Evolutionary conservation across 1,284 basidiomycete genomes (phyloP), one percentile per base, ranked within the genome.

Genomic region (Malassezia obtusa): DNA sequence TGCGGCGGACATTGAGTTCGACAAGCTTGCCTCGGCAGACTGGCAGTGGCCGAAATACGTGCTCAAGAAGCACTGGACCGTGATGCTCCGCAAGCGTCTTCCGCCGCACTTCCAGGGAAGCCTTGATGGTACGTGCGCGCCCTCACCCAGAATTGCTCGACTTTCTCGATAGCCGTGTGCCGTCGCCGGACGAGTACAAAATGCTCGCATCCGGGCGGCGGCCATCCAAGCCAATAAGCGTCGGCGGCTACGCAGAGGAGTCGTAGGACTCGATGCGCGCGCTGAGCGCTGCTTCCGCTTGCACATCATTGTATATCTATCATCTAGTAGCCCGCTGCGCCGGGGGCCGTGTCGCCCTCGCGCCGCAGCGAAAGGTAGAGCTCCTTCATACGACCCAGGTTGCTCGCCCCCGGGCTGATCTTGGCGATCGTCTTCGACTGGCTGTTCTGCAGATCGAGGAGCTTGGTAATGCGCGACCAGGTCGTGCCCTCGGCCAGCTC

Each of bases 381-480:
- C 50, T 68, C 91, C 77, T 89, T 92, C 80, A 89, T 89, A 58
- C 92, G 80, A 38, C 82, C 78, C 53, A 96, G 79, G 71, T 98
- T 94, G 1, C 85, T 89, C 37, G 88, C 87, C 19, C 87, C 87
- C n/a, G 87, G 77, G 15, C 87, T 87, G 33, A 84, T 81, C 35
- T 89, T 82, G 19, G 90, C 85, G 65, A 90, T 82, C 0, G 91
- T 96, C 79, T 96, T 99, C 78, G 85, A 88, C 77, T 79, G 89
- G 53, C 89, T 94, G 76, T 96, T 95, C 75, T 95, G 83, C 38
- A 98, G 80, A 61, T 91, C 89, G 55, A 96, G 77, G 49, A 86
- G 77, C 44, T 85, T 84, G 70, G 84, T 85, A 69, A 98, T 91
- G 25, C 92, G 84, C 64, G 89, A 83, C 94, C 94, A 98, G 6